Evolutionary conservation across 441 rosid genomes (phyloP).

Genomic region (Rhodomyrtus psidioides): DNA sequence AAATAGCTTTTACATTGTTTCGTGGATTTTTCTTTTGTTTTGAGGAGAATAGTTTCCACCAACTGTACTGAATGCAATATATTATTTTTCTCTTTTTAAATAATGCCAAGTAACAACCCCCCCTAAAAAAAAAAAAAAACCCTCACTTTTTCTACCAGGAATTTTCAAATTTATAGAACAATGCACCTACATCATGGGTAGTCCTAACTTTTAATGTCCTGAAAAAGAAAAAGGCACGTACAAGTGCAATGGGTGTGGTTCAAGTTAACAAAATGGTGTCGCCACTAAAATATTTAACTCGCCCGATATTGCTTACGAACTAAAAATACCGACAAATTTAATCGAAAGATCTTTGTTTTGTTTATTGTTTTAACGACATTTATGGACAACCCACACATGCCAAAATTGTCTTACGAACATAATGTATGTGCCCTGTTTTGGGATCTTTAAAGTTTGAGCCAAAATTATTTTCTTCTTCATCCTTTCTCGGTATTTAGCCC

Average conservation of each 20-base stretch:
- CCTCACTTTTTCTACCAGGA: background rate
- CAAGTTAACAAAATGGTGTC: background rate
- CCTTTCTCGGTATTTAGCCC: background rate
- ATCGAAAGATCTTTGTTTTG: background rate
- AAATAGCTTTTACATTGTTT: background rate
- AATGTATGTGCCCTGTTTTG: background rate
- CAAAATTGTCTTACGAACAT: background rate
- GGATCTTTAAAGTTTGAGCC: background rate
- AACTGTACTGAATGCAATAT: background rate
- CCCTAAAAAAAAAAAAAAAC: background rate
- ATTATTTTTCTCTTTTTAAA: background rate
- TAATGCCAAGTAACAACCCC: background rate
- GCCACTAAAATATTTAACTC: background rate
- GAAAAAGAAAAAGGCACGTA: background rate
- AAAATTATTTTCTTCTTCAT: background rate
- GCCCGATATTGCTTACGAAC: background rate
- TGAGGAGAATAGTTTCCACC: background rate
- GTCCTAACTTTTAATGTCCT: background rate
- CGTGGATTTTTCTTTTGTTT: background rate
- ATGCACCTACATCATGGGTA: background rate
- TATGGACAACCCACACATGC: background rate
- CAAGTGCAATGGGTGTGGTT: background rate
- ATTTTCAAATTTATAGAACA: background rate
- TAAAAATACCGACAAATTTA: background rate
- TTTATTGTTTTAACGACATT: background rate